phyloP scores from a whole-genome alignment of 139 green algal genomes.

The Chlorella sorokiniana region DNA sequence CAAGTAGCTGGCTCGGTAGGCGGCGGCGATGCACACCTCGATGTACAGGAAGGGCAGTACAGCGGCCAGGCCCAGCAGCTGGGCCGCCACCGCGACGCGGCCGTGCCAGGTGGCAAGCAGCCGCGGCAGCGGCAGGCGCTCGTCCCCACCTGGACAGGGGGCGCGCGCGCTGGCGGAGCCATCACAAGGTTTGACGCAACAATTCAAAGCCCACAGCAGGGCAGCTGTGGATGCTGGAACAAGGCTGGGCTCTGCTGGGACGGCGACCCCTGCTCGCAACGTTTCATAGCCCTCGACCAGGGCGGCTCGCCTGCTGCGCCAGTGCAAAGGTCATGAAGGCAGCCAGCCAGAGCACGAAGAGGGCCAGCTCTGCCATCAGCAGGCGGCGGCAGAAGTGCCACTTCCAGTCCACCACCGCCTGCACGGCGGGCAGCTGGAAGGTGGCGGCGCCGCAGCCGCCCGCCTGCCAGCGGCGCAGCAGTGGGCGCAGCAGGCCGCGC shows the following conservation, averaged over 20 bases:
- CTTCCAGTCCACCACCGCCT: conserved; percentile 27
- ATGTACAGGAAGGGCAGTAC: conserved; percentile 60
- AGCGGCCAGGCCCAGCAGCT: conserved; percentile 7
- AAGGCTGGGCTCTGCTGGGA: neutral
- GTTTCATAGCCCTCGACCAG: neutral
- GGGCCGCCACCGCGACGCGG: neutral
- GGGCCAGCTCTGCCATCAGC: conserved; percentile 44
- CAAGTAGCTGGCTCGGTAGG: conserved; percentile 49
- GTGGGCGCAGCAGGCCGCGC: conserved; percentile 56
- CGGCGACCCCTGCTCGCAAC: neutral
- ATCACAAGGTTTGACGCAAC: neutral
- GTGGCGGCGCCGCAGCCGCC: conserved; percentile 20
- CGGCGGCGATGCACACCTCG: conserved; percentile 37
- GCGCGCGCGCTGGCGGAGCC: no score
- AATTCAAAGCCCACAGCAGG: neutral
- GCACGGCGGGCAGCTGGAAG: conserved; percentile 40
- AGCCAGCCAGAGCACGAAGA: conserved; percentile 56
- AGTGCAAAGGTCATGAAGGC: conserved; percentile 53
- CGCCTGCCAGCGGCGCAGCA: conserved; percentile 55
- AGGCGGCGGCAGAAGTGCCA: conserved; percentile 15
- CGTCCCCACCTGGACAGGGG: neutral
- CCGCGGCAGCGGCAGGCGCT: neutral
- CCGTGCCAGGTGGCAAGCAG: neutral
- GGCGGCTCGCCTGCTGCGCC: neutral
- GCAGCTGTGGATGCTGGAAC: neutral